Conservation (phyloP, 345 rosid species). For the Leavenworthia alabamica region DNA sequence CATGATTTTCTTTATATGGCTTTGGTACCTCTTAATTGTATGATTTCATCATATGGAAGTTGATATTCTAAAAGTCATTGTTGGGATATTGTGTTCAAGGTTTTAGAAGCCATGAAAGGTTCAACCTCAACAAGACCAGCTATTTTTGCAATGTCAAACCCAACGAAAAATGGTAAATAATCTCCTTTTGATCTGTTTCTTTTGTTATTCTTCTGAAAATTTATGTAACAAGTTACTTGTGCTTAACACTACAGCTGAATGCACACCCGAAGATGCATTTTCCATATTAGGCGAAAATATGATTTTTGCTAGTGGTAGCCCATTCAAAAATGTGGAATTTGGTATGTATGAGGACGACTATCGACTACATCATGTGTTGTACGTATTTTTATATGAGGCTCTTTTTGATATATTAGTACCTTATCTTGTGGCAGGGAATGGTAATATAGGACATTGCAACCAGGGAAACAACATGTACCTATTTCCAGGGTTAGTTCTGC, state of each 20-base stretch:
- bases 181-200: not conserved
- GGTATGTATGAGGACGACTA: slow-evolving; percentile 42
- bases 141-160: slow-evolving; percentile 98
- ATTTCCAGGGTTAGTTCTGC: slow-evolving; percentile 80
- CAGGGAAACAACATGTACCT: slow-evolving; percentile 99
- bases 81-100: slow-evolving; percentile 42
- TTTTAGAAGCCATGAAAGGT: slow-evolving; percentile 85
- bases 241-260: slow-evolving; percentile 59
- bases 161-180: slow-evolving; percentile 73
- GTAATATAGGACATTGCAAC: slow-evolving; percentile 80
- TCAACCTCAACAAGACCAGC: slow-evolving; percentile 97
- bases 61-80: not conserved
- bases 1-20: not conserved
- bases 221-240: slow-evolving; percentile 1
- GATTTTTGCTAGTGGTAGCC: slow-evolving; percentile 97
- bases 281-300: slow-evolving; percentile 81
- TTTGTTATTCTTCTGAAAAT: not conserved
- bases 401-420: slow-evolving; percentile 8
- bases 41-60: slow-evolving; percentile 6
- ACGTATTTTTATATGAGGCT: not conserved
- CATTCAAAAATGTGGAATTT: slow-evolving; percentile 75
- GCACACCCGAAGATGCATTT: slow-evolving; percentile 93
- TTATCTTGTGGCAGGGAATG: slow-evolving; percentile 50
- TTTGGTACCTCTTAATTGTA: slow-evolving; percentile 9
- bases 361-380: not conserved